Evolutionary conservation across 2,329 filamentous ascomycete species (phyloP), one percentile per base, ranked within the genome.

Genomic region (Penicillium sp.): DNA sequence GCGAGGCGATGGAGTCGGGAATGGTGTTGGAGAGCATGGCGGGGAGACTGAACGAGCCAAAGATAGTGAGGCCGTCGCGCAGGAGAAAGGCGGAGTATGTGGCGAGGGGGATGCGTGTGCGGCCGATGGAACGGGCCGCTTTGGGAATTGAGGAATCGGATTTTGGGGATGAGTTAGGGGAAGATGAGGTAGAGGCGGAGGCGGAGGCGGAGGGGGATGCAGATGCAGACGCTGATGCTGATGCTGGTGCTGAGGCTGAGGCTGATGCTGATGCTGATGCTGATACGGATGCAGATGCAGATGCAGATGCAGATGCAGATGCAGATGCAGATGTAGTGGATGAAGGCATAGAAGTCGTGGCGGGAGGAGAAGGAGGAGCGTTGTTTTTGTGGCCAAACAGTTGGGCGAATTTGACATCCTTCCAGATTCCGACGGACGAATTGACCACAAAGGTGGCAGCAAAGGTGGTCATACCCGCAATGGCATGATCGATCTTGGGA

Each of bases 1-100:
- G 81, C 39, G 84, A 64, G 2, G 86, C 82, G 72, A 95, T 91
- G 44, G 94, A 79, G 2, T 82, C 68, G 0, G 86, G 83, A 13
- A 69, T 66, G 0, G 90, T 82, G n/a, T 57, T 42, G 5, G 48
- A 75, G 60, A 64, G 56, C 46, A 50, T 76, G 59, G 26, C 50
- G 18, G 63, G 50, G 48, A 64, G 52, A 43, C 50, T 57, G 58
- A 64, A 64, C 45, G 62, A 63, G 29, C 61, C 61, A 65, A 94
- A 94, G 61, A 95, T 89, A 49, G 90, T 95, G 52, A 94, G 71
- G 66, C 83, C 86, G 72, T 95, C 90, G 59, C 90, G 82, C 43
- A 84, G 60, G 2, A 87, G 82, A 72, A 95, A 95, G 47, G 94
- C 80, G 0, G 63, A 65, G 55, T 63, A 65, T 47, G 63, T 66